Evolutionary conservation across 2,329 filamentous ascomycete species (phyloP).

Genomic region (Hypoxylon sp.): DNA sequence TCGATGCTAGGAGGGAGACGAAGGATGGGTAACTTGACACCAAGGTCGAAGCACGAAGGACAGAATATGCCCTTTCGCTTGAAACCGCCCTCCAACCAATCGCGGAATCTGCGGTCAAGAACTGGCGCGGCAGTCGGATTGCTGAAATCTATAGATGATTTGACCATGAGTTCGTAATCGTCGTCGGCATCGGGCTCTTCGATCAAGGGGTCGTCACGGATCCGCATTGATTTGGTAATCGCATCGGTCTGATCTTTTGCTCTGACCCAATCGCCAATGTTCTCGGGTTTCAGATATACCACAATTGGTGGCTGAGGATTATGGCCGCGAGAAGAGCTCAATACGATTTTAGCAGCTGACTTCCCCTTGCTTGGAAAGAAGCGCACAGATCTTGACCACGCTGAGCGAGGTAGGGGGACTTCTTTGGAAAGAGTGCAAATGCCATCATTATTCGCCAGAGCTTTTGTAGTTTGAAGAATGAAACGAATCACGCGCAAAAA

Average conservation of each 20-base stretch:
- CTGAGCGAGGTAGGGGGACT: neutral
- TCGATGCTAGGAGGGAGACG: neutral
- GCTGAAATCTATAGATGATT: neutral
- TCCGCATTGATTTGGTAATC: neutral
- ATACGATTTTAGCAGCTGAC: neutral
- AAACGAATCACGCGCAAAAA: neutral
- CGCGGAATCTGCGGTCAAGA: neutral
- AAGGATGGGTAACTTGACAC: neutral
- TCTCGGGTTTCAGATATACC: neutral
- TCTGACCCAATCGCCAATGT: neutral
- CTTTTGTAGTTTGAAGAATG: neutral
- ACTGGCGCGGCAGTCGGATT: neutral
- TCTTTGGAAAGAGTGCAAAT: neutral
- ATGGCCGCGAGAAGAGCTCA: neutral
- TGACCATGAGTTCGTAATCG: neutral
- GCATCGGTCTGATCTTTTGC: neutral
- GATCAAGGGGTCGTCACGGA: neutral
- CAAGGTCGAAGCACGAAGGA: constrained; percentile 1
- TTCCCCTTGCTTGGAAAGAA: neutral
- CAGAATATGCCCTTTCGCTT: neutral
- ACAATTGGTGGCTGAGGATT: neutral
- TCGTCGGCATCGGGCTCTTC: neutral
- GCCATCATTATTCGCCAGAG: neutral
- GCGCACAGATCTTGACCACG: neutral
- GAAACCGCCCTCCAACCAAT: neutral